A percentile compares a stretch with the other conserved stretches of the same genome.
Conservation (phyloP, 177 flowering plant genomes). For the Vitis hybrid region DNA sequence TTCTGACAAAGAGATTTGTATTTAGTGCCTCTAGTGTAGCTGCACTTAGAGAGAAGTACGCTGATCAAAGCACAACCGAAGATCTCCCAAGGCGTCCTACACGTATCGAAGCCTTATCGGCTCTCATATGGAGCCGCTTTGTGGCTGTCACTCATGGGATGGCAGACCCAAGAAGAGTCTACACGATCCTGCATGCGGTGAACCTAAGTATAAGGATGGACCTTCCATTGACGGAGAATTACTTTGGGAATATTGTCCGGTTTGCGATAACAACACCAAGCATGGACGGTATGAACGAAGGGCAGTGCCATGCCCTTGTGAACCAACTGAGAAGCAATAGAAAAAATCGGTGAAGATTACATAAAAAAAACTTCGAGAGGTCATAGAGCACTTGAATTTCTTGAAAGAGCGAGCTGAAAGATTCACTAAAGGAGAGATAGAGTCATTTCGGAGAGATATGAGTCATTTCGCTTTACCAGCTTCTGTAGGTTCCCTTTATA, state of each 20-base stretch:
- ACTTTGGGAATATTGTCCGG: background rate
- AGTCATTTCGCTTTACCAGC: too few relatives aligned
- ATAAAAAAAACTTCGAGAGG: too few relatives aligned
- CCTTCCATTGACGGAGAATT: background rate
- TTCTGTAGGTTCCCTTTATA: too few relatives aligned
- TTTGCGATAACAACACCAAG: background rate
- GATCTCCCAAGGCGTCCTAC: background rate
- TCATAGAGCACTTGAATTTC: background rate
- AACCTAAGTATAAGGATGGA: background rate
- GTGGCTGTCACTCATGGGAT: background rate
- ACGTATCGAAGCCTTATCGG: constrained; percentile 11
- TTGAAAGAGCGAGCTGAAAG: background rate
- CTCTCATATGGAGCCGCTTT: constrained; percentile 5
- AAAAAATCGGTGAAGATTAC: background rate
- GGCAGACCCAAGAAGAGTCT: background rate
- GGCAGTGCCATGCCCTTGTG: background rate
- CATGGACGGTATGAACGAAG: background rate
- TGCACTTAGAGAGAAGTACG: too few relatives aligned
- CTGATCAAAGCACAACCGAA: too few relatives aligned
- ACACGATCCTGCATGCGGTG: background rate
- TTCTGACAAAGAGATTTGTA: too few relatives aligned
- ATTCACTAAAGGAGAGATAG: too few relatives aligned
- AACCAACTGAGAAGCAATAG: background rate
- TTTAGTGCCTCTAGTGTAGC: too few relatives aligned
- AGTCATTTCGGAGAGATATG: too few relatives aligned